Evolutionary conservation across 2,329 filamentous ascomycete species (phyloP).

Genomic region (Aspergillus japonicus): DNA sequence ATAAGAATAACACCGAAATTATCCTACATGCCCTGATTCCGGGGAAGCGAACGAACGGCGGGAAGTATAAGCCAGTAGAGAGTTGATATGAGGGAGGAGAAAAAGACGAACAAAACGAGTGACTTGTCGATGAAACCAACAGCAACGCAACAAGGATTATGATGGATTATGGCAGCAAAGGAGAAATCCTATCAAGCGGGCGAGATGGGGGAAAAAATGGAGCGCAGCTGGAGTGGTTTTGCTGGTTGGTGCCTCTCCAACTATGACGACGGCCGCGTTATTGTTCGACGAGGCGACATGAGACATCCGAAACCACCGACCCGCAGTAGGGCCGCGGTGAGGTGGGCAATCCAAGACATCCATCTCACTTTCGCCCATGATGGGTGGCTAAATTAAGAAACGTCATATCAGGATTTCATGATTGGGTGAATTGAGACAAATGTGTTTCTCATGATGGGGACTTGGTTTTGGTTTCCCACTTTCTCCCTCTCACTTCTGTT

Average conservation of each 20-base stretch:
- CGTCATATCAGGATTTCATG: constrained; percentile 3
- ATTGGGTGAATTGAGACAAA: neutral
- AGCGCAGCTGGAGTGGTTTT: neutral
- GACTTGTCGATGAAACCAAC: neutral
- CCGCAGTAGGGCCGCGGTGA: constrained; percentile 7
- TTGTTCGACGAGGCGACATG: constrained; percentile 4
- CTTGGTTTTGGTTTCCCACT: neutral
- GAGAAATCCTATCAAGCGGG: neutral
- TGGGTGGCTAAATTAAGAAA: constrained; percentile 10
- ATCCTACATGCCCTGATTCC: constrained; percentile 7
- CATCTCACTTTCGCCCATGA: neutral
- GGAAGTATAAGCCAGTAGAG: neutral
- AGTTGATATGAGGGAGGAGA: neutral
- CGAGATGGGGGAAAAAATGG: constrained; percentile 3
- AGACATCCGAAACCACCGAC: constrained; percentile 8
- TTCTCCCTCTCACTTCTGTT: neutral
- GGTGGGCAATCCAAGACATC: constrained; percentile 4
- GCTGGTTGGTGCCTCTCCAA: neutral
- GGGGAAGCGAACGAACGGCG: neutral
- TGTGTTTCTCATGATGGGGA: neutral
- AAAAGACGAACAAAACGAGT: constrained; percentile 3
- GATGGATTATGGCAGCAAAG: neutral
- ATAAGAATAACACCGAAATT: neutral
- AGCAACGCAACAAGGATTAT: neutral
- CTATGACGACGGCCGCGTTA: neutral